Evolutionary conservation across 805 yeast genomes (phyloP).

Genomic region (Clavispora asparagi): DNA sequence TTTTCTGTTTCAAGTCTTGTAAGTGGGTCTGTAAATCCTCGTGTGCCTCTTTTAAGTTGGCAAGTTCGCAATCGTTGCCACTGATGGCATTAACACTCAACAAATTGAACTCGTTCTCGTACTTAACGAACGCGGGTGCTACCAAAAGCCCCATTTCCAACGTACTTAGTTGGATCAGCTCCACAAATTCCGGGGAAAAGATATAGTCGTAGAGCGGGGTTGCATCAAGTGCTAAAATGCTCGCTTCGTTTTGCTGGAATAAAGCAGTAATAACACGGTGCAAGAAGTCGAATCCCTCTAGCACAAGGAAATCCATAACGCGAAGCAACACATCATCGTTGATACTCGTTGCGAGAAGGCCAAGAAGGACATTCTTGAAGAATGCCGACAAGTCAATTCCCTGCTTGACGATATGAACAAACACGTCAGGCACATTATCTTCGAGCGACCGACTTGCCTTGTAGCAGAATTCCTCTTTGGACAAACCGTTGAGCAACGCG

Average conservation of each 20-base stretch:
- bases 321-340: conserved; percentile 3
- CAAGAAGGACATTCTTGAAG: conserved; percentile 16
- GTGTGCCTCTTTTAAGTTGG: conserved; percentile 33
- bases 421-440: conserved; percentile 22
- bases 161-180: neutral
- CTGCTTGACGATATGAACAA: conserved; percentile 30
- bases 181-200: conserved; percentile 1
- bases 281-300: conserved; percentile 37
- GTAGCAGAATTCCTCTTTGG: conserved; percentile 32
- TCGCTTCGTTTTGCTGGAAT: conserved; percentile 13
- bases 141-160: conserved; percentile 3
- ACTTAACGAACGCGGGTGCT: conserved; percentile 10
- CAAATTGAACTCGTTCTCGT: conserved; percentile 19
- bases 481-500: conserved; percentile 20
- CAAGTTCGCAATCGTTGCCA: conserved; percentile 33
- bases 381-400: conserved; percentile 26
- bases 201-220: conserved; percentile 15
- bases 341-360: conserved; percentile 12
- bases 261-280: conserved; percentile 23
- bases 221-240: conserved; percentile 18
- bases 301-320: conserved; percentile 31
- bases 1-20: conserved; percentile 22
- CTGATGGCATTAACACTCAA: conserved; percentile 34
- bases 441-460: conserved; percentile 33
- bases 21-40: conserved; percentile 27